These are phyloP conservation scores for Blastobotrys apis DNA, from an alignment of 1,139 yeast genomes.

Conservation along the genomic window DNA sequence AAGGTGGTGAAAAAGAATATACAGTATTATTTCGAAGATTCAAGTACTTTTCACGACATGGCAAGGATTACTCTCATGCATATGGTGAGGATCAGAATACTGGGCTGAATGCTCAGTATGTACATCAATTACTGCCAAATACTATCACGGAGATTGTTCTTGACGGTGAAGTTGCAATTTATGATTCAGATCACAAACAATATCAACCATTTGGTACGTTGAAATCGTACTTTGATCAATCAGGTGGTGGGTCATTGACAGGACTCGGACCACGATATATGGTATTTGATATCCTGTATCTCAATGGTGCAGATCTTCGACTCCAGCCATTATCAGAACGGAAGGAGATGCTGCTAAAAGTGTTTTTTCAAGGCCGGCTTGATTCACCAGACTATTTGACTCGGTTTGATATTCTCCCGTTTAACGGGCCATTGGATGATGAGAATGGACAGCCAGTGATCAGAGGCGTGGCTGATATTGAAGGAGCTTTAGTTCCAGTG, in stretches of 20 bases:
- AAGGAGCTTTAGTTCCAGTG: neutral
- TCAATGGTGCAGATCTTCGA: constrained; percentile 62
- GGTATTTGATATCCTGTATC: constrained; percentile 65
- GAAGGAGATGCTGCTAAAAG: constrained; percentile 45
- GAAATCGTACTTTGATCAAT: constrained; percentile 45
- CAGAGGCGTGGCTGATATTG: neutral
- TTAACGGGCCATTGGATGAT: constrained; percentile 31
- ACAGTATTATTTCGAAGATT: constrained; percentile 34
- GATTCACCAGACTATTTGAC: neutral
- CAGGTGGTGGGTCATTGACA: neutral
- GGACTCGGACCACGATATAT: constrained; percentile 49
- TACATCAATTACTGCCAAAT: constrained; percentile 44
- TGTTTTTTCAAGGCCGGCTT: constrained; percentile 35
- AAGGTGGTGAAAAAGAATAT: neutral
- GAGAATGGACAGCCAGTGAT: constrained; percentile 32
- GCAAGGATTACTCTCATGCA: constrained; percentile 65
- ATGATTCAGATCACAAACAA: constrained; percentile 57
- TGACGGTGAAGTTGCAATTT: constrained; percentile 95
- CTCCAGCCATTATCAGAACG: constrained; percentile 53
- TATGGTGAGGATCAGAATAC: constrained; percentile 61
- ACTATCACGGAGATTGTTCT: constrained; percentile 49
- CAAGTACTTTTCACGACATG: constrained; percentile 63
- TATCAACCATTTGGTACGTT: constrained; percentile 78
- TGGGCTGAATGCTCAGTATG: constrained; percentile 60
- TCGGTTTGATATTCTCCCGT: constrained; percentile 6